A percentile compares a stretch with the other conserved stretches of the same genome.
Evolutionary conservation across 495 filamentous ascomycete species (phyloP).

Genomic region (Stereocaulon alpinum): DNA sequence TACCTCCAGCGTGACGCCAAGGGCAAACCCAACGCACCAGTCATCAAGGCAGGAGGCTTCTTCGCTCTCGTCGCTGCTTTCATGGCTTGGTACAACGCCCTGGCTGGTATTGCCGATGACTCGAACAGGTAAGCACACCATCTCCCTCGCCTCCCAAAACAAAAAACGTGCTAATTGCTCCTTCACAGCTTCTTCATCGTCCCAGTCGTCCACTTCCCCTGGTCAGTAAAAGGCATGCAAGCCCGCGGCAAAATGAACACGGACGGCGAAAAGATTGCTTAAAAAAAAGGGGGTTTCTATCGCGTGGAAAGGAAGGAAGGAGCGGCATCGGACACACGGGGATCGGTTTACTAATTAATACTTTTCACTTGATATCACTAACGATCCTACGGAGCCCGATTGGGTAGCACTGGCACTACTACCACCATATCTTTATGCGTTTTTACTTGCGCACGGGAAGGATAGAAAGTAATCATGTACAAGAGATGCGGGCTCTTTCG

Average conservation of each 20-base stretch:
- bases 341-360: neutral
- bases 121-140: constrained; percentile 52
- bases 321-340: neutral
- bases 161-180: constrained; percentile 11
- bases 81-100: constrained; percentile 91
- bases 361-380: neutral
- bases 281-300: neutral
- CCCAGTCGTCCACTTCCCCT: constrained; percentile 93
- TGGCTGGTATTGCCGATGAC: constrained; percentile 84
- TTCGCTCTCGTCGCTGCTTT: constrained; percentile 88
- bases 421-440: no score
- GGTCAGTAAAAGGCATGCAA: constrained; percentile 78
- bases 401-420: neutral
- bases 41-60: constrained; percentile 72
- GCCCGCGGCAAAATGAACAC: constrained; percentile 38
- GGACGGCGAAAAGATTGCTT: constrained; percentile 13
- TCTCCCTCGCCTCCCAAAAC: neutral
- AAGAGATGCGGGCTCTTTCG: no score
- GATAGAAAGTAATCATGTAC: no score
- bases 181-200: constrained; percentile 80
- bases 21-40: constrained; percentile 35
- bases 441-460: no score
- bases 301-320: neutral
- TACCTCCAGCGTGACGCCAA: constrained; percentile 45
- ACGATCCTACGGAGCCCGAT: neutral